phyloP scores from a whole-genome alignment of 345 rosid species.

The Cardamine resedifolia region DNA sequence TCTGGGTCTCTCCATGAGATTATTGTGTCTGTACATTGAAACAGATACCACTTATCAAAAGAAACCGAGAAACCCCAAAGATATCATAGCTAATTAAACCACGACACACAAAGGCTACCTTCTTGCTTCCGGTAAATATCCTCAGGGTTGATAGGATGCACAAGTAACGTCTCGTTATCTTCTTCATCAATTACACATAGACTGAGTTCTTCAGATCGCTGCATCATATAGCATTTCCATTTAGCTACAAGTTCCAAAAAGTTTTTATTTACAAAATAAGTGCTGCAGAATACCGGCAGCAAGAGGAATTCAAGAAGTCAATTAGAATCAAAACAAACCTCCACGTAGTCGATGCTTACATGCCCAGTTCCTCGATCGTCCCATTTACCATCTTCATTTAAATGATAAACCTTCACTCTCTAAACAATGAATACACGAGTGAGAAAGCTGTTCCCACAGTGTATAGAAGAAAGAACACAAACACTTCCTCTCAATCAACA shows the following conservation, averaged over 20 bases:
- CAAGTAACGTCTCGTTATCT: conserved; percentile 83
- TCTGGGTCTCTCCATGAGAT: conserved; percentile 99
- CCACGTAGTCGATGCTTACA: conserved; percentile 80
- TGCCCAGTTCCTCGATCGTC: conserved; percentile 99
- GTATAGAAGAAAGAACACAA: background rate
- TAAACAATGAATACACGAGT: conserved; percentile 34
- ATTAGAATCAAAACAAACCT: conserved; percentile 56
- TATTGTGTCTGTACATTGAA: conserved; percentile 68
- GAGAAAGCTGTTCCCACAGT: background rate
- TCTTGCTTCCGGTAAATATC: conserved; percentile 98
- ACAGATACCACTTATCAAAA: conserved; percentile 25
- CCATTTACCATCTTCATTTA: conserved; percentile 95
- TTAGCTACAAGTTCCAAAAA: conserved; percentile 16
- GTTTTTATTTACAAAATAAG: background rate
- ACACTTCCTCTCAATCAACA: conserved; percentile 6
- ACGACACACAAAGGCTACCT: conserved; percentile 49
- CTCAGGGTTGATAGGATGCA: conserved; percentile 83
- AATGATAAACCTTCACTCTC: conserved; percentile 95
- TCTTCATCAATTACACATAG: conserved; percentile 90
- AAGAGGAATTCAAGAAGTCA: conserved; percentile 23
- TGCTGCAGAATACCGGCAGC: conserved; percentile 21
- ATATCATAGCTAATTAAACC: conserved; percentile 3
- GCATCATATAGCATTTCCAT: conserved; percentile 33
- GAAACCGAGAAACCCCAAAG: background rate
- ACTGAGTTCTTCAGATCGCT: conserved; percentile 89